phyloP scores from a whole-genome alignment of 2,329 filamentous ascomycete species.

The Fonsecaea monophora region DNA sequence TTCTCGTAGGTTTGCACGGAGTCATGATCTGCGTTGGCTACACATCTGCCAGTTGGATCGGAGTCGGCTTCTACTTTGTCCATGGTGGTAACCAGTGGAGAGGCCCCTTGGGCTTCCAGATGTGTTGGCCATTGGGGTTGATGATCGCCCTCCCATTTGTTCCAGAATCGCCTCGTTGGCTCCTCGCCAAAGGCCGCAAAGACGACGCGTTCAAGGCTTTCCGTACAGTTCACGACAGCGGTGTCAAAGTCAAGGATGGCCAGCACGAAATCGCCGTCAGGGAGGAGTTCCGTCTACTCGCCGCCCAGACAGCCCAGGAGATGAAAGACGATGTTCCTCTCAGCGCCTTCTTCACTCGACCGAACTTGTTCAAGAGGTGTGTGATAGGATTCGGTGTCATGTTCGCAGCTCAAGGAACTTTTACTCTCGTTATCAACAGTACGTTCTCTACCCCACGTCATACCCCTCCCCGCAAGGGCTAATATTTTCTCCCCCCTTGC shows the following conservation, averaged over 20 bases:
- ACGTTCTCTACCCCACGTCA: neutral
- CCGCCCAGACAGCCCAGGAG: constrained; percentile 24
- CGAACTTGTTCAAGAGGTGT: constrained; percentile 32
- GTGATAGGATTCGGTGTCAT: constrained; percentile 22
- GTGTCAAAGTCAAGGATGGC: constrained; percentile 18
- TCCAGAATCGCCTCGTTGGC: constrained; percentile 42
- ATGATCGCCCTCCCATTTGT: constrained; percentile 45
- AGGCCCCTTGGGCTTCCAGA: constrained; percentile 36
- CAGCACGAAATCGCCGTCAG: constrained; percentile 18
- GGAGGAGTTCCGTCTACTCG: constrained; percentile 26
- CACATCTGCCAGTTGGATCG: constrained; percentile 21
- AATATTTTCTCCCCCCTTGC: neutral
- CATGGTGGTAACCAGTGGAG: constrained; percentile 21
- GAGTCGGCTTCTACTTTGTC: constrained; percentile 22
- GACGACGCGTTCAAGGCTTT: constrained; percentile 28
- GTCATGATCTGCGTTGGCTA: constrained; percentile 17
- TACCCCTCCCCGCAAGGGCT: neutral
- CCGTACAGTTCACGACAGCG: constrained; percentile 22
- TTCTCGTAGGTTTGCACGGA: constrained; percentile 25
- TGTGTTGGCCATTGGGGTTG: neutral
- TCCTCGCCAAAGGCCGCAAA: constrained; percentile 18
- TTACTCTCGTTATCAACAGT: constrained; percentile 28
- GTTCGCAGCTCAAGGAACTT: constrained; percentile 23
- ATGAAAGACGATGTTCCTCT: constrained; percentile 20
- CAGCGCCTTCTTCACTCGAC: constrained; percentile 27